phyloP scores from a whole-genome alignment of 192 early-diverging fungal genomes.

The Obelidium mucronatum region DNA sequence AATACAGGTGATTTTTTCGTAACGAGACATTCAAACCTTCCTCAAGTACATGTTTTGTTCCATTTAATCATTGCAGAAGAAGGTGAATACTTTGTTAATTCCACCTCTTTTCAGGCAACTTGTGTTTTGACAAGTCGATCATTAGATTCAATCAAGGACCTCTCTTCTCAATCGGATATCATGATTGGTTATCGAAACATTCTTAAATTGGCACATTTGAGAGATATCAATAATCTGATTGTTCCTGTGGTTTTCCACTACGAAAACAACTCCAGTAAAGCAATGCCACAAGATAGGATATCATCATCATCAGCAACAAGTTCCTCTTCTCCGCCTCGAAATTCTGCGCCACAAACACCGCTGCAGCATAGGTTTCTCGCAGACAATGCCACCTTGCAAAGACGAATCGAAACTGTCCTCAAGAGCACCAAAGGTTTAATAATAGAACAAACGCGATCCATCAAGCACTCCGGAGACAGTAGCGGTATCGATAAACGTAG shows the following conservation, averaged over 20 bases:
- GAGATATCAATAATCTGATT: constrained; percentile 68
- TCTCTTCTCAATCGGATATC: constrained; percentile 41
- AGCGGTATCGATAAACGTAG: constrained; percentile 23
- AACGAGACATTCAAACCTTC: constrained; percentile 79
- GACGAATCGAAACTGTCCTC: constrained; percentile 40
- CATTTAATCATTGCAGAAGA: constrained; percentile 71
- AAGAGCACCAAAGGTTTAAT: constrained; percentile 48
- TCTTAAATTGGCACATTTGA: constrained; percentile 61
- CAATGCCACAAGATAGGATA: no score
- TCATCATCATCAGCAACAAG: no score
- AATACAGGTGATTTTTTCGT: constrained; percentile 71
- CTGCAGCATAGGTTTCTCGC: background rate
- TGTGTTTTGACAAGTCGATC: background rate
- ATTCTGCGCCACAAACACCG: no score
- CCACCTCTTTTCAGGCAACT: constrained; percentile 1
- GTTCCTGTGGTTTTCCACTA: constrained; percentile 72
- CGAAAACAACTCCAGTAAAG: constrained; percentile 49
- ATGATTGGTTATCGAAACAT: constrained; percentile 71
- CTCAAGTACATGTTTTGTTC: constrained; percentile 75
- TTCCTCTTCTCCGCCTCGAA: no score
- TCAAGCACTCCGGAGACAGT: constrained; percentile 38
- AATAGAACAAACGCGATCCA: constrained; percentile 37
- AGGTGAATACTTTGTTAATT: constrained; percentile 42
- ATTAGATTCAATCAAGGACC: constrained; percentile 24
- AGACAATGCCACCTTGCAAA: constrained; percentile 6